Percentiles rank a stretch among this genome's conserved stretches.
phyloP scores from a whole-genome alignment of 768 basidiomycete species.

The Pulveroboletus sp. region DNA sequence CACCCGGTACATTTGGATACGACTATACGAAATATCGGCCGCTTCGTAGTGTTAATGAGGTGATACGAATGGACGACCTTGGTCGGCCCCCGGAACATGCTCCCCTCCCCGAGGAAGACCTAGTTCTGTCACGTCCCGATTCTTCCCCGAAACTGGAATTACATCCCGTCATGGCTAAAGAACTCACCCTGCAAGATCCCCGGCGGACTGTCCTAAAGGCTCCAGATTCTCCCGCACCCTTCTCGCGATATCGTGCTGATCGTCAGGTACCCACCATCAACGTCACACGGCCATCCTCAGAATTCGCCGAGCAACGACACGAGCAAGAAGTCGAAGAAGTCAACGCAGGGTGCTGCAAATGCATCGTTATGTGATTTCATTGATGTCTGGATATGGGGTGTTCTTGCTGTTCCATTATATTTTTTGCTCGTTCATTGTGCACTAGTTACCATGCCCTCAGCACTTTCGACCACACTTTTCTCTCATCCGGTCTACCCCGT shows the following conservation, averaged over 20 bases:
- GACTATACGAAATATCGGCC: conserved; percentile 67
- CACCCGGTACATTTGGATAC: conserved; percentile 80
- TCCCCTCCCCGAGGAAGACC: conserved; percentile 11
- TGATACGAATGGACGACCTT: conserved; percentile 67
- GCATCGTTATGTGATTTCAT: conserved; percentile 71
- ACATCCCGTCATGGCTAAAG: conserved; percentile 26
- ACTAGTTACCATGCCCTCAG: conserved; percentile 8
- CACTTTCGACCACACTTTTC: conserved; percentile 1
- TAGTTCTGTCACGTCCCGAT: not conserved
- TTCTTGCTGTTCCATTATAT: conserved; percentile 16
- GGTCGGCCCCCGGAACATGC: conserved; percentile 37
- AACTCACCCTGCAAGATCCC: conserved; percentile 25
- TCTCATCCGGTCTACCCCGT: not conserved
- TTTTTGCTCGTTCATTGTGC: conserved; percentile 23
- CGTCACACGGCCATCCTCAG: conserved; percentile 28
- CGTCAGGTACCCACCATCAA: conserved; percentile 30
- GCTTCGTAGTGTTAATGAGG: conserved; percentile 36
- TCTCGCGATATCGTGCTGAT: conserved; percentile 47
- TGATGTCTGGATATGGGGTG: conserved; percentile 20
- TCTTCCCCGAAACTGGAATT: conserved; percentile 10
- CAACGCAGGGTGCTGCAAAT: conserved; percentile 65
- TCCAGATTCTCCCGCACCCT: conserved; percentile 56
- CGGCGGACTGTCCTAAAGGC: conserved; percentile 21
- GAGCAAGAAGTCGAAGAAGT: conserved; percentile 43
- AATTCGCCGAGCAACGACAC: conserved; percentile 25